Evolutionary conservation across 1,139 yeast species (phyloP).

Genomic region (Hyphopichia pseudoburtonii): DNA sequence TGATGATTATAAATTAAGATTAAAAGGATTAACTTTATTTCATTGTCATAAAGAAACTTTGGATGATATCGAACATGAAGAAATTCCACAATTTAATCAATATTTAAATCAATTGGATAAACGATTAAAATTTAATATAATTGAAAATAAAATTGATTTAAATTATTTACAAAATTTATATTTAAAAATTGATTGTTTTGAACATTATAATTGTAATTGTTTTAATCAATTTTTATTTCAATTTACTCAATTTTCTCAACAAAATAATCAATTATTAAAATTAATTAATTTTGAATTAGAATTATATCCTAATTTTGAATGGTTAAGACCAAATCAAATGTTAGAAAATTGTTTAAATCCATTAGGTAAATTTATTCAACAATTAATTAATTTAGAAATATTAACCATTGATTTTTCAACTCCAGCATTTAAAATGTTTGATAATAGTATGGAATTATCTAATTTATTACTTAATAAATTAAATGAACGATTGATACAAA

Average conservation of each 20-base stretch:
- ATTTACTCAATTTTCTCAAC: slow-evolving; percentile 20
- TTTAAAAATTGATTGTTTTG: slow-evolving; percentile 36
- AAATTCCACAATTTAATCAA: slow-evolving; percentile 8
- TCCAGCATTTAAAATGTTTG: slow-evolving; percentile 44
- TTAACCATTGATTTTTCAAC: slow-evolving; percentile 37
- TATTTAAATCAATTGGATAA: slow-evolving; percentile 20
- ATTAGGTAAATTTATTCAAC: slow-evolving; percentile 28
- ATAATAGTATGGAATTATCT: slow-evolving; percentile 30
- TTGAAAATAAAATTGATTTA: slow-evolving; percentile 29
- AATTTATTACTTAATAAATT: slow-evolving; percentile 30
- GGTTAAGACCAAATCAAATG: slow-evolving; percentile 41
- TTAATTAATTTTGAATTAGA: slow-evolving; percentile 31
- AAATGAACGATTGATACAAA: slow-evolving; percentile 37
- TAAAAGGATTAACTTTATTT: slow-evolving; percentile 32
- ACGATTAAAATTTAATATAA: slow-evolving; percentile 19
- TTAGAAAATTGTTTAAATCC: slow-evolving; percentile 34
- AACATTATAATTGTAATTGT: slow-evolving; percentile 30
- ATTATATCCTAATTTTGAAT: slow-evolving; percentile 36
- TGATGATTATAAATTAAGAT: slow-evolving; percentile 22
- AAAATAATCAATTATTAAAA: slow-evolving; percentile 31
- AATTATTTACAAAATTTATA: slow-evolving; percentile 22
- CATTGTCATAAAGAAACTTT: slow-evolving; percentile 32
- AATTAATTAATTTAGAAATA: slow-evolving; percentile 22
- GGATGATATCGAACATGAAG: slow-evolving; percentile 7
- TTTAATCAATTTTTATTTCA: slow-evolving; percentile 32